Evolutionary conservation across 1,284 basidiomycete species (phyloP), one percentile per base, ranked within the genome.

Genomic region (Stereum hirsutum): DNA sequence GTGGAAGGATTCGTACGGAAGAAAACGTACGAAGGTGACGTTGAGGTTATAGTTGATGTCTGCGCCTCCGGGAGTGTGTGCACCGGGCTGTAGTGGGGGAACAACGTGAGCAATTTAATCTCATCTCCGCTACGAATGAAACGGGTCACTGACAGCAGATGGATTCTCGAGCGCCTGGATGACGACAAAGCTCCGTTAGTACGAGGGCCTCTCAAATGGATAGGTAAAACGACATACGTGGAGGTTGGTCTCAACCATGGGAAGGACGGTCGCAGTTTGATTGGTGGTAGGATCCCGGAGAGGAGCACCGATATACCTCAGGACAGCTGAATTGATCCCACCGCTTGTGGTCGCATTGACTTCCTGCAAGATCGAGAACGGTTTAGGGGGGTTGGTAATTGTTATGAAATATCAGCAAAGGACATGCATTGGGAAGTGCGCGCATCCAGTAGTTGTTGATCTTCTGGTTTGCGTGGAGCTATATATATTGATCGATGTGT

Each of bases 261-360:
- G 45, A 11, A 49, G 49, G 1, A 36, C 23, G 44, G 45, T 47
- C 17, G 41, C 39, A 2, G 58, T 49, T 8, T 60, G 54, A 11
- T 50, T 58, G 23, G 62, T 64, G 4, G 57, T 65, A 0, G 76
- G 79, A 23, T 79, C 71, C 5, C 41, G 42, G 1, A 45, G 44
- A 0, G 57, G 49, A 4, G 77, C 78, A 4, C 70, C 69, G 0
- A 35, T 45, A 50, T 81, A 81, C 15, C 70, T 66, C 25, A 81
- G 52, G 44, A 81, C 73, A 2, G 75, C 79, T 12, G 63, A 61
- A 49, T 74, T 75, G 34, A 66, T 52, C 4, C 68, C 68, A 7
- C 57, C 59, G 1, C 44, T 17, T n/a, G 10, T 12, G 33, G 11
- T 8, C 3, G 33, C 11, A 17, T n/a, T n/a, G n/a, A n/a, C n/a